Evolutionary conservation across 2,329 filamentous ascomycete genomes (phyloP), one percentile per base, ranked within the genome.

Genomic region (Aspergillus floridensis): DNA sequence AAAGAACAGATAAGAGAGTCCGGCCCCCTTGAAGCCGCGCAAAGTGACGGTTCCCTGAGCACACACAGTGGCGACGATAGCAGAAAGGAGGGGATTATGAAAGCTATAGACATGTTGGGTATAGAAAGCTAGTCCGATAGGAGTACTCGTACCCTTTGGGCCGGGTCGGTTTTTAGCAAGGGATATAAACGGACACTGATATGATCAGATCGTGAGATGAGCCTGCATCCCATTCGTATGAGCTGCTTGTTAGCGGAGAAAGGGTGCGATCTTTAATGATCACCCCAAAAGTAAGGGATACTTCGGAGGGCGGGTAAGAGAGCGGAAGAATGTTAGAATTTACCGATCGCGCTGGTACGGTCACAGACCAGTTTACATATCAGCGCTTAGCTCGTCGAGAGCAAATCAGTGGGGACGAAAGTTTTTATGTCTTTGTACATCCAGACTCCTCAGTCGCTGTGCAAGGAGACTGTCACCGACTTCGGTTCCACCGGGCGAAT

Each of bases 401-500:
- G 32, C 32, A 35, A 35, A 29, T 35, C 12, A 44, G 38, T 44
- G 38, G 12, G 14, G 38, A 16, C 38, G 26, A 5, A 35, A 32
- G 35, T 59, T 46, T 24, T 68, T 61, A 12, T 66, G 61, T 49
- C 65, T 73, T 49, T 80, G 76, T 12, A 82, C 76, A 41, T 86
- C 88, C 5, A 91, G 76, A 5, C 85, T 84, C 64, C 86, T 83
- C 49, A 93, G 76, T 58, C 86, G 83, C 70, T 86, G 86, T 11
- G 90, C 90, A 16, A 95, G 77, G 16, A 95, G 74, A 2, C 90
- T 85, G 67, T 91, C 88, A 4, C 84, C 80, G 1, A 76, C 76
- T n/a, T 74, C 78, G 68, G 60, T 74, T 74, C 38, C 77, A 77
- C 65, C 75, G 64, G 82, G 87, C 0, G 79, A 75, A 57, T 85